Conservation (phyloP, 2,329 filamentous ascomycete genomes). For the Cladosporium sp. region DNA sequence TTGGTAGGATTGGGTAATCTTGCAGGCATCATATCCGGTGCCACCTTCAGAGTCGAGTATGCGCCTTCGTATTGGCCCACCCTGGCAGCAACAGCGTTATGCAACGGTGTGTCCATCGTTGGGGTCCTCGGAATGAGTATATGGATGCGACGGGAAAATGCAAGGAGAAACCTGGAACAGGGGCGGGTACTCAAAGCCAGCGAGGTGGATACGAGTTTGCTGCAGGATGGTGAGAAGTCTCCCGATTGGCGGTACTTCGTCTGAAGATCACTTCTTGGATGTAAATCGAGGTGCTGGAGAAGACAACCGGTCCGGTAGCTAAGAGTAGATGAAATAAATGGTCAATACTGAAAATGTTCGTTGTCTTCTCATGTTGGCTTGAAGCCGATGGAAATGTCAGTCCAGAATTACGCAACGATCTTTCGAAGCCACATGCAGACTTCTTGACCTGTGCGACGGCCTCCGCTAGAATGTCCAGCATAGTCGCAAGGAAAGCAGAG, state of each 20-base stretch:
- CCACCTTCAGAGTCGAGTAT: slow-evolving; percentile 45
- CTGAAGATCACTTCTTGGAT: not conserved
- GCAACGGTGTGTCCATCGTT: slow-evolving; percentile 40
- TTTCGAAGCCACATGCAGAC: too few species aligned
- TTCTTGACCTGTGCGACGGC: too few species aligned
- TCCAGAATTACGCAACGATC: too few species aligned
- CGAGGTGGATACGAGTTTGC: slow-evolving; percentile 7
- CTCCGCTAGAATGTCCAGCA: too few species aligned
- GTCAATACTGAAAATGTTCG: too few species aligned
- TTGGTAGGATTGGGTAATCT: slow-evolving; percentile 48
- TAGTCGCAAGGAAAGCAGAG: too few species aligned
- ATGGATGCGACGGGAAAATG: slow-evolving; percentile 46
- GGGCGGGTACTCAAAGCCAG: slow-evolving; percentile 17
- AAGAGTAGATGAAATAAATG: too few species aligned
- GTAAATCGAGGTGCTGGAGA: too few species aligned
- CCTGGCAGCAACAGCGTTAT: slow-evolving; percentile 39
- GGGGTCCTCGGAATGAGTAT: slow-evolving; percentile 36
- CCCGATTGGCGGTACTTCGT: slow-evolving; percentile 12
- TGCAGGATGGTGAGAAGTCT: slow-evolving; percentile 6
- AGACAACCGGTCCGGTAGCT: too few species aligned
- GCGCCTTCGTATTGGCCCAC: slow-evolving; percentile 48
- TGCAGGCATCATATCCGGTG: slow-evolving; percentile 42
- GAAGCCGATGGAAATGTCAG: too few species aligned
- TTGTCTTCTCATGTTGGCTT: too few species aligned
- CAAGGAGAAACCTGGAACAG: slow-evolving; percentile 35